Evolutionary conservation across 441 rosid species (phyloP).

Genomic region (Omphalea diandra): DNA sequence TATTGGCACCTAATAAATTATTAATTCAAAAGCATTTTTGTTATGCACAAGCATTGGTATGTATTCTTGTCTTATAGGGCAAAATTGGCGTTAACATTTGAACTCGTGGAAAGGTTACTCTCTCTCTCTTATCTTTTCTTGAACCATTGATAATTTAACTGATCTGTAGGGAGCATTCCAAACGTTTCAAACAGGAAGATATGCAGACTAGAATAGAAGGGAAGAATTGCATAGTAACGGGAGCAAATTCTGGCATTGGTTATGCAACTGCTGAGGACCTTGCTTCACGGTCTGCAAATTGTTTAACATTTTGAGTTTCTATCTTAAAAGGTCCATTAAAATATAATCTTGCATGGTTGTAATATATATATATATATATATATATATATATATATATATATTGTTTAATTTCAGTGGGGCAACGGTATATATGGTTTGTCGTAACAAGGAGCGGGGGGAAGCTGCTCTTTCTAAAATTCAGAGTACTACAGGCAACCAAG

Average conservation of each 20-base stretch:
- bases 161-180: slow-evolving; percentile 59
- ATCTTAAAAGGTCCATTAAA: neutral
- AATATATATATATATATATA: slow-evolving; percentile 7
- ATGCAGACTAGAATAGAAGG: slow-evolving; percentile 60
- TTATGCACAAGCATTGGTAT: no score
- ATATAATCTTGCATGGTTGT: neutral
- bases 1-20: no score
- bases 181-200: slow-evolving; percentile 67
- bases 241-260: slow-evolving; percentile 93
- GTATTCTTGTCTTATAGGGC: no score
- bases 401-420: slow-evolving; percentile 86
- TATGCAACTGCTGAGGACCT: slow-evolving; percentile 84
- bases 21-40: neutral
- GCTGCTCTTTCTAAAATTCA: slow-evolving; percentile 74
- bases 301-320: neutral
- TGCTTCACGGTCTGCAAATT: slow-evolving; percentile 59
- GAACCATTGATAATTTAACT: neutral
- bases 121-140: slow-evolving; percentile 1
- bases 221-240: slow-evolving; percentile 79
- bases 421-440: slow-evolving; percentile 84
- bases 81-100: neutral
- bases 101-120: slow-evolving; percentile 1
- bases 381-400: no score
- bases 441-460: slow-evolving; percentile 77
- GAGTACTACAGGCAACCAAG: slow-evolving; percentile 58